Evolutionary conservation across 1,284 basidiomycete species (phyloP), one percentile per base, ranked within the genome.

Genomic region (Trametes polyzona): DNA sequence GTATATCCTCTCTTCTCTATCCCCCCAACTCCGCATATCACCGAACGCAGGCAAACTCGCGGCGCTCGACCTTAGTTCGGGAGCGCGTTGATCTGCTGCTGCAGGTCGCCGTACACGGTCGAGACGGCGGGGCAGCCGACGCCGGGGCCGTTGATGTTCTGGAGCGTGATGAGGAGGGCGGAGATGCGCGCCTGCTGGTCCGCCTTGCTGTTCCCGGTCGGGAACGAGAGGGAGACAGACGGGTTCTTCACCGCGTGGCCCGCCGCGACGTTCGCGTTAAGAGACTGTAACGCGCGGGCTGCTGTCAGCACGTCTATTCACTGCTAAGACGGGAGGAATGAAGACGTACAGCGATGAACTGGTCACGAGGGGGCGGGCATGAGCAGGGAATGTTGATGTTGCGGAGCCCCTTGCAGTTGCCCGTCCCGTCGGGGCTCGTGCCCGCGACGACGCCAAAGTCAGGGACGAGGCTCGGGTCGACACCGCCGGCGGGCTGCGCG

Each of bases 401-500:
- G 61, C 59, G 59, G 35, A 62, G 1, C 4, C 61, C 61, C 48
- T 56, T 54, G 60, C 60, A 59, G 58, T 63, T 57, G 37, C 61
- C 62, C 9, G 55, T 58, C 37, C 65, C 66, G 26, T 67, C 67
- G 12, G 70, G 70, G 58, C 64, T 63, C 8, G 64, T 55, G 29
- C 65, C 65, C 42, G 33, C 33, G 14, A 70, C 57, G n/a, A 77
- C 67, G 17, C 83, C 84, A 56, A 86, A 84, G 43, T 79, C 67
- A 3, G 84, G 84, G 10, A 86, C 77, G 21, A 85, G 74, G 48
- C 69, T 63, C 19, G 79, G 72, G 65, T 83, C 73, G 11, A 86
- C 80, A 55, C 74, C 78, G 55, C 57, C 40, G 6, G 19, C 21
- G 2, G 19, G 19, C 39, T 80, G 75, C 64, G 74, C 78, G n/a